Percentiles rank a stretch among this genome's conserved stretches.
Evolutionary conservation across 2,329 filamentous ascomycete genomes (phyloP).

Genomic region (Fusarium sp.): DNA sequence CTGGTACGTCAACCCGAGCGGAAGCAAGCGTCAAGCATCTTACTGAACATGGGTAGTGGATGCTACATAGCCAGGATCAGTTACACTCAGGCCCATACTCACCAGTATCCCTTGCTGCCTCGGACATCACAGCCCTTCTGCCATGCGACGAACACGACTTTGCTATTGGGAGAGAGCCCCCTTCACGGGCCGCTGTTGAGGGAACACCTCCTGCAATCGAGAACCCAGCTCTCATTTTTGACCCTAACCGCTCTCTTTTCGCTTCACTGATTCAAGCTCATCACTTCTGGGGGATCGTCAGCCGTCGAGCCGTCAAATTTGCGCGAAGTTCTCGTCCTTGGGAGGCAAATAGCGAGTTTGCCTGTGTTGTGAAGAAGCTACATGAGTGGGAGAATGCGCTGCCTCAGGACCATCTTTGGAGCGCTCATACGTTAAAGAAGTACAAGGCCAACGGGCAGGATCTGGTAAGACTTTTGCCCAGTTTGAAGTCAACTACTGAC

Average conservation of each 20-base stretch:
- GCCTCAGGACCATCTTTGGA: constrained; percentile 62
- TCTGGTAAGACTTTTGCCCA: constrained; percentile 52
- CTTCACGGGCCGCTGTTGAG: constrained; percentile 64
- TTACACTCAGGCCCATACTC: constrained; percentile 65
- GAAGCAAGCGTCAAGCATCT: not conserved
- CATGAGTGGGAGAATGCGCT: constrained; percentile 62
- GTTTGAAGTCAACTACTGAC: constrained; percentile 11
- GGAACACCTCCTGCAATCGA: constrained; percentile 63
- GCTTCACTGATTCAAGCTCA: constrained; percentile 67
- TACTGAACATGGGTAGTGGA: constrained; percentile 58
- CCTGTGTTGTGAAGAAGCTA: constrained; percentile 56
- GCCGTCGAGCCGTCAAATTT: constrained; percentile 60
- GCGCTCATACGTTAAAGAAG: constrained; percentile 53
- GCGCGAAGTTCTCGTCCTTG: constrained; percentile 59
- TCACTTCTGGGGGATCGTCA: constrained; percentile 65
- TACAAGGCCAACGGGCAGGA: constrained; percentile 63
- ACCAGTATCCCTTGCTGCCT: constrained; percentile 62
- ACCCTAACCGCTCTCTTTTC: constrained; percentile 63
- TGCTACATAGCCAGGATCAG: constrained; percentile 70
- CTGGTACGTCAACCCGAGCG: constrained; percentile 55
- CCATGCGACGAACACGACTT: constrained; percentile 67
- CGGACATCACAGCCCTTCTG: constrained; percentile 66
- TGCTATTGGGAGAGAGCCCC: constrained; percentile 59
- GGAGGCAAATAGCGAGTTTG: constrained; percentile 62
- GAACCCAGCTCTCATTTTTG: constrained; percentile 57